phyloP scores from a whole-genome alignment of 1,284 basidiomycete genomes.

The Microbotryum scabiosae region DNA sequence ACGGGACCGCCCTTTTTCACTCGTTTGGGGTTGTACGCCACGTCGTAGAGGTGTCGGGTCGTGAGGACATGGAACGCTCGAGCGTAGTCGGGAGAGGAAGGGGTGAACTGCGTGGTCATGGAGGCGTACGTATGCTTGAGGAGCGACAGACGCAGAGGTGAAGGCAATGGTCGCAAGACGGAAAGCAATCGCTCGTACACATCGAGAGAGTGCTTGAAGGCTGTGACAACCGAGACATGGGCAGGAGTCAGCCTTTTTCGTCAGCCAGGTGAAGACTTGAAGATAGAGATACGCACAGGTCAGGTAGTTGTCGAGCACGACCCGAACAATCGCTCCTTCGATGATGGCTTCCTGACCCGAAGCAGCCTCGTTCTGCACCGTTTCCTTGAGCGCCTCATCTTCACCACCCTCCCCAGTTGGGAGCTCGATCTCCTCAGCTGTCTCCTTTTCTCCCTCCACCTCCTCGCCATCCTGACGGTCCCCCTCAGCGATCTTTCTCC shows the following conservation, averaged over 20 bases:
- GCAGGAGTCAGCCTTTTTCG: background rate
- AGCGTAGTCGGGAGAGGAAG: slow-evolving; percentile 8
- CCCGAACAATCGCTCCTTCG: slow-evolving; percentile 33
- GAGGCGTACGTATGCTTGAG: slow-evolving; percentile 28
- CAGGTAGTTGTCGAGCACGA: slow-evolving; percentile 33
- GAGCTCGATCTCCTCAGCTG: slow-evolving; percentile 17
- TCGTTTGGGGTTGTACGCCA: slow-evolving; percentile 16
- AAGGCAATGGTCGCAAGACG: slow-evolving; percentile 28
- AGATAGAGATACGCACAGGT: slow-evolving; percentile 17
- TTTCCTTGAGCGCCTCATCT: slow-evolving; percentile 6
- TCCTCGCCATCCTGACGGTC: slow-evolving; percentile 8
- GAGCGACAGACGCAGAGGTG: slow-evolving; percentile 27
- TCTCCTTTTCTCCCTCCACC: slow-evolving; percentile 9
- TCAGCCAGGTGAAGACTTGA: background rate
- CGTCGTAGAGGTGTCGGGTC: slow-evolving; percentile 25
- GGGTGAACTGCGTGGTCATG: slow-evolving; percentile 4
- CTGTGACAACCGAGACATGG: background rate
- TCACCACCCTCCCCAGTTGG: slow-evolving; percentile 17
- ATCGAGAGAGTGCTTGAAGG: slow-evolving; percentile 16
- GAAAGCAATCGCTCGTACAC: slow-evolving; percentile 22
- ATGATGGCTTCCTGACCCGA: slow-evolving; percentile 34
- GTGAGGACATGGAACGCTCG: slow-evolving; percentile 23
- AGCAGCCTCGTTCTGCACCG: slow-evolving; percentile 14
- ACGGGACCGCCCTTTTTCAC: slow-evolving; percentile 6
- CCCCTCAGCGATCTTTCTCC: slow-evolving; percentile 5